Percentiles rank a stretch among this genome's conserved stretches.
These are phyloP conservation scores for bread wheat (Triticum aestivum) DNA, from an alignment of 176 grass and related monocot genomes.

Conservation along the genomic window IWGSC_CS_RefSeq_v2.1 NC_057814.1:5817245-5817744, in stretches of 20 bases:
- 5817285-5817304: too few species aligned
- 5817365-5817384: background rate
- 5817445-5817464: background rate
- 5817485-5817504: background rate
- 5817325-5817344: too few species aligned
- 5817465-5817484: background rate
- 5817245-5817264: too few species aligned
- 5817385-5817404: background rate
- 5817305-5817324: too few species aligned
- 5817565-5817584: background rate
- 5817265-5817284: too few species aligned
- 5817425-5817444: background rate
- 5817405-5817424: background rate
- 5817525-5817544: background rate
- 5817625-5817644: slow-evolving; percentile 3
- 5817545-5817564: background rate
- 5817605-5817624: background rate
- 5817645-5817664: background rate
- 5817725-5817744: background rate
- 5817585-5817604: background rate
- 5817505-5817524: background rate
- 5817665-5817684: background rate
- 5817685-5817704: background rate
- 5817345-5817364: too few species aligned
- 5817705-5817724: background rate